Base-by-base conservation (phyloP, 1,284 basidiomycete genomes). In the Malassezia dermatis region DNA sequence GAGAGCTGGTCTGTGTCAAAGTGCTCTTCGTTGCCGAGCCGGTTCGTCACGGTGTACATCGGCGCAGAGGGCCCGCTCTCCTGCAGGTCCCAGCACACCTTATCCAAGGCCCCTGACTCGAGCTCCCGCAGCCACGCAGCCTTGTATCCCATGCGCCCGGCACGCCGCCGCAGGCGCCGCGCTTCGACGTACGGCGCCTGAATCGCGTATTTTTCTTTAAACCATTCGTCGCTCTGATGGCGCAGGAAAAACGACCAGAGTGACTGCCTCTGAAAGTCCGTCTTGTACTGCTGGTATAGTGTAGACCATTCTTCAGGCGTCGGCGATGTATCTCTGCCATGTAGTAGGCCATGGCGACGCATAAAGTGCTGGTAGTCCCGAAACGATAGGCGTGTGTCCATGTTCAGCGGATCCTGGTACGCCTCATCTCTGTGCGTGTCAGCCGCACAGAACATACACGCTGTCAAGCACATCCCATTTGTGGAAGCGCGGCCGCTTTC, bases 131-230 rank as follows among this genome's bases (percentile, higher is more conserved):
- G 53, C 69, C 69, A 72, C 8, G 28, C 23, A 4, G 57, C 42
- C 55, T 69, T 70, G 32, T 59, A 61, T 28, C 68, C 68, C 12
- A 48, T 30, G 21, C 69, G 53, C 21, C 65, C 69, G 3, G 53
- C 45, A 23, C 56, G 58, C 51, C 63, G 63, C 17, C 68, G 59
- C 32, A 48, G 31, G 15, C 42, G 49, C 4, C 68, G 44, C 13
- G 51, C 60, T 7, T n/a, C 34, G 26, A 59, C 57, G 37, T 56
- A 61, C 1, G 58, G 59, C 21, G 61, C 54, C 17, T 42, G 44
- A 5, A 61, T 50, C 4, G 58, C 60, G 48, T 71, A 72, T 51
- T 68, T 68, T 43, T 72, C 70, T 34, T 54, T 55, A 55, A 72
- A 72, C 65, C 69, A 72, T 12, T 59, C 59, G 28, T 63, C 61